Evolutionary conservation across 2,329 filamentous ascomycete species (phyloP), one percentile per base, ranked within the genome.

Genomic region (Colletotrichum somersetense): DNA sequence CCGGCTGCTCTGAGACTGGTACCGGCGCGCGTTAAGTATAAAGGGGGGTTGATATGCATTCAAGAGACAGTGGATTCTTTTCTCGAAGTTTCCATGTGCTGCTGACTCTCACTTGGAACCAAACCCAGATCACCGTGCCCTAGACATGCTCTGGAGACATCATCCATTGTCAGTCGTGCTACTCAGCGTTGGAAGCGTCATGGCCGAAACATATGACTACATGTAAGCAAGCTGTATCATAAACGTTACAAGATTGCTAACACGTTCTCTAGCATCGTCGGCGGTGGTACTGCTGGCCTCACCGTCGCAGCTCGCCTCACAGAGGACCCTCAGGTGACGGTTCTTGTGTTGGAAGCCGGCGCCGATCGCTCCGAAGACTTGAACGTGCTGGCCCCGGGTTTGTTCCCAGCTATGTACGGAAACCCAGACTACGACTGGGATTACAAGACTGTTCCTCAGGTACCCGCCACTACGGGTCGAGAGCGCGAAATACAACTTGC

Each of bases 231-330:
- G 6, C 18, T 3, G 5, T 14, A 26, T 44, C 26, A 5, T 3
- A 16, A 23, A 16, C 14, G n/a, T 8, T 26, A 5, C 6, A 16
- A 26, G n/a, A 10, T 26, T 58, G 7, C 38, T 56, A 3, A 67
- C 16, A 80, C 50, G 78, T 80, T 5, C 72, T 82, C 79, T 67
- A 74, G 89, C 50, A 76, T 89, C 67, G 78, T 89, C 30, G 88
- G 88, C 42, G 88, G 88, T 46, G 88, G 87, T 8, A 88, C 86
- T 8, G 86, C 86, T 18, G 88, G 88, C 20, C 80, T 89, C n/a
- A 83, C 82, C 1, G 79, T 89, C 10, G 86, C 85, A 12, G 79
- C 84, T 11, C 82, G 85, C 0, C 79, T 90, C 4, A 83, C 84
- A 1, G 84, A 87, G 70, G 44, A 58, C 11, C 53, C 63, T 14